Evolutionary conservation across 2,329 filamentous ascomycete species (phyloP), one percentile per base, ranked within the genome.

Genomic region (Pseudopyricularia cyperi): DNA sequence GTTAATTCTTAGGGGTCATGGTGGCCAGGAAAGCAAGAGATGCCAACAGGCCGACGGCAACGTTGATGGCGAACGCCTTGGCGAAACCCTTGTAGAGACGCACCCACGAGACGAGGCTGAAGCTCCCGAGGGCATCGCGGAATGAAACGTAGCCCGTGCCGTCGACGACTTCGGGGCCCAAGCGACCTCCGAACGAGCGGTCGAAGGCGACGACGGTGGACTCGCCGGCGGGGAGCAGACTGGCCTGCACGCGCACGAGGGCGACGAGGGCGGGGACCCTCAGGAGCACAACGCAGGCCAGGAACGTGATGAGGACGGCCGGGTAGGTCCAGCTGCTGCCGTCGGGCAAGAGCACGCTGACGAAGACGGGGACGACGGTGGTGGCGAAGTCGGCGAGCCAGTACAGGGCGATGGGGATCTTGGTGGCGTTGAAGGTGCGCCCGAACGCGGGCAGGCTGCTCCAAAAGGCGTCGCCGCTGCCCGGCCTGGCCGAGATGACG

Each of bases 141-240:
- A 91, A 76, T 39, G 84, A 79, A 55, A 87, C 75, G 58, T 79
- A 82, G 57, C 87, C 86, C 56, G 75, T 78, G 52, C 85, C 87
- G 54, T 80, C 83, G n/a, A 89, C 72, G 49, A 89, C 75, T 54
- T 79, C 77, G n/a, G 87, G 82, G 57, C 84, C 79, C 28, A 91
- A 79, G 63, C 82, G 85, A 59, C 87, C 87, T 56, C 77, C 80
- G 62, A 94, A 94, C 30, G 83, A 84, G 57, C 89, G 86, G 72
- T 97, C 91, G 61, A 97, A 95, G 32, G 88, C 84, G 34, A 97
- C 83, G 57, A 96, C 86, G 26, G 87, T 82, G 68, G 94, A 85
- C 58, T 89, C 78, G 17, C 87, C 82, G 54, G 88, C 83, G 1
- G 89, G 80, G 3, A 97, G 80, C 59, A 95, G 81, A 48, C 87